Conservation (phyloP, 768 basidiomycete species). For the Tricholomella constricta region DNA sequence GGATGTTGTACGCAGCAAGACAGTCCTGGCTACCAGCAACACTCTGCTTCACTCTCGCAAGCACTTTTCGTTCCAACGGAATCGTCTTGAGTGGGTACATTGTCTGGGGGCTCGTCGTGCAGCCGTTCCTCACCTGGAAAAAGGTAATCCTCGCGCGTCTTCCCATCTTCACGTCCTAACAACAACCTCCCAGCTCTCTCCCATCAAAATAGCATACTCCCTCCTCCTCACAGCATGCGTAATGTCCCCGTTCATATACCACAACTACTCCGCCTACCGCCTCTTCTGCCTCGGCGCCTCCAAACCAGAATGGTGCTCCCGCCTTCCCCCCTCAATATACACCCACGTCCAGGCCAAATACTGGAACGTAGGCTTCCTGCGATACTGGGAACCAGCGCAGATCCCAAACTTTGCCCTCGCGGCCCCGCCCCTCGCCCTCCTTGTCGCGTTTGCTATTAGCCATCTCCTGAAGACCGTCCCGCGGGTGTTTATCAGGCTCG, state of each 20-base stretch:
- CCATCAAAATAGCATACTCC: slow-evolving; percentile 35
- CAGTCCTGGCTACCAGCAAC: slow-evolving; percentile 57
- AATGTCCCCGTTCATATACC: slow-evolving; percentile 66
- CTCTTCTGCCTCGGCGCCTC: slow-evolving; percentile 56
- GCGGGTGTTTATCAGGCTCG: not conserved
- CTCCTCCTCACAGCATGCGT: slow-evolving; percentile 46
- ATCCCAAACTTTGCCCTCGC: slow-evolving; percentile 88
- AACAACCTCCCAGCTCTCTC: slow-evolving; percentile 33
- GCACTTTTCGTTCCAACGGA: slow-evolving; percentile 76
- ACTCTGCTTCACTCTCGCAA: slow-evolving; percentile 63
- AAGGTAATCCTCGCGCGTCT: slow-evolving; percentile 27
- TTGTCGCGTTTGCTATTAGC: slow-evolving; percentile 43
- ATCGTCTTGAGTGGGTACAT: slow-evolving; percentile 77
- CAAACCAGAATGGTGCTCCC: slow-evolving; percentile 64
- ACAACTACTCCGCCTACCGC: slow-evolving; percentile 68
- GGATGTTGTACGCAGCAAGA: slow-evolving; percentile 59
- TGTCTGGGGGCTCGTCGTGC: slow-evolving; percentile 67
- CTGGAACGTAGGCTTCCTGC: slow-evolving; percentile 85
- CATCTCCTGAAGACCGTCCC: slow-evolving; percentile 28
- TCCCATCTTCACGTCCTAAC: slow-evolving; percentile 2
- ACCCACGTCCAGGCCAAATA: slow-evolving; percentile 79
- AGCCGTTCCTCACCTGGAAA: slow-evolving; percentile 46
- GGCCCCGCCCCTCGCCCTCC: slow-evolving; percentile 61
- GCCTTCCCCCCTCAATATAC: slow-evolving; percentile 70
- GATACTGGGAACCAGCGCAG: slow-evolving; percentile 83